Evolutionary conservation across 345 rosid genomes (phyloP).

Genomic region (Eucalyptus coolabah): DNA sequence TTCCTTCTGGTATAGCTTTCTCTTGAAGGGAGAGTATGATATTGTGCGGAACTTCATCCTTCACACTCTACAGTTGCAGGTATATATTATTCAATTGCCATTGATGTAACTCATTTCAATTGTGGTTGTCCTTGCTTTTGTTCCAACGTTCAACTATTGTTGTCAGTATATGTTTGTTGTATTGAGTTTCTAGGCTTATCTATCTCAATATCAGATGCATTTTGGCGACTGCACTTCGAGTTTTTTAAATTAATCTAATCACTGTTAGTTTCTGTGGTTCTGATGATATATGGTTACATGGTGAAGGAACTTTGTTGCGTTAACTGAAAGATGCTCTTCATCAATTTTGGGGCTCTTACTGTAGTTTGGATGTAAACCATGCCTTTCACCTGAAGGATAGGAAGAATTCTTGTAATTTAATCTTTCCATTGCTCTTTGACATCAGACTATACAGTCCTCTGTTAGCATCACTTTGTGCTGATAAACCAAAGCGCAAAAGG

Average conservation of each 20-base stretch:
- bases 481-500: background rate
- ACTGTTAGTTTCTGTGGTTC: background rate
- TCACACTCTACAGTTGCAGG: conserved; percentile 45
- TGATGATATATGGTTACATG: background rate
- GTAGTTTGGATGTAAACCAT: background rate
- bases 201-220: too few relatives aligned
- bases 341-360: background rate
- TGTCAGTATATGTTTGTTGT: background rate
- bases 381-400: background rate
- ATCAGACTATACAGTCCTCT: background rate
- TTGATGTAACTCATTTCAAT: background rate
- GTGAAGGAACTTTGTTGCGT: background rate
- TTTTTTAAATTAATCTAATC: background rate
- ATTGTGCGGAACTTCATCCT: conserved; percentile 37
- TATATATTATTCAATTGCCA: background rate
- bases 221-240: too few relatives aligned
- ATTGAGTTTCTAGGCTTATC: background rate
- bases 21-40: conserved; percentile 44
- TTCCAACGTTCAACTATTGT: background rate
- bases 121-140: background rate
- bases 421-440: background rate
- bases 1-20: conserved; percentile 39
- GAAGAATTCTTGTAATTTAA: background rate
- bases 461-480: background rate
- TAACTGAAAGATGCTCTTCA: background rate